Evolutionary conservation across 441 rosid species (phyloP).

Genomic region (Pelargonium myrrhifolium): DNA sequence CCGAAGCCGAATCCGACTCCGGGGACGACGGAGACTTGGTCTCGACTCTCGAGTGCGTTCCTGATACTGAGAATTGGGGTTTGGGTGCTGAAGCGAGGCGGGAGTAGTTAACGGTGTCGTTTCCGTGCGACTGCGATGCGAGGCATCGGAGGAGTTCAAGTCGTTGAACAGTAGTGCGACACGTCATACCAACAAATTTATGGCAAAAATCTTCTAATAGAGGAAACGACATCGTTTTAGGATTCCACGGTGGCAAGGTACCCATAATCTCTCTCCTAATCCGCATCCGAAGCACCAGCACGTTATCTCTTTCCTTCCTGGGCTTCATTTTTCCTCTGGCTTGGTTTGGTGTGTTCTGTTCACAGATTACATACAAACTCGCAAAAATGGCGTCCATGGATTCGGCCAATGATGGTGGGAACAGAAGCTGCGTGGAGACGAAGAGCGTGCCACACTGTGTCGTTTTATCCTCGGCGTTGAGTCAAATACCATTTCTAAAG

Average conservation of each 20-base stretch:
- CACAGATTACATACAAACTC: neutral
- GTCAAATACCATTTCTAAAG: neutral
- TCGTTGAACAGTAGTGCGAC: neutral
- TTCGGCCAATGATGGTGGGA: neutral
- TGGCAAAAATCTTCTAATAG: too few species aligned
- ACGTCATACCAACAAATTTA: neutral
- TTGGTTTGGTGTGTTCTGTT: neutral
- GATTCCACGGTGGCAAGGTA: too few species aligned
- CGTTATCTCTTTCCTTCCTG: too few species aligned
- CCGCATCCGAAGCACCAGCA: too few species aligned
- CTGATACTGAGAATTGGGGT: constrained; percentile 26
- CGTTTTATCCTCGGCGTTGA: neutral
- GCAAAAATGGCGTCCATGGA: neutral
- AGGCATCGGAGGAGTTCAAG: neutral
- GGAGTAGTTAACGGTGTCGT: constrained; percentile 26
- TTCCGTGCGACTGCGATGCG: neutral
- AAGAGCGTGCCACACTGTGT: constrained; percentile 5
- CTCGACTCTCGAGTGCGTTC: constrained; percentile 46
- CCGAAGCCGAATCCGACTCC: neutral
- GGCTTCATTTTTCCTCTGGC: neutral
- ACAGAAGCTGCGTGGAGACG: neutral
- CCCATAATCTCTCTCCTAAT: neutral
- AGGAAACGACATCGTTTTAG: too few species aligned
- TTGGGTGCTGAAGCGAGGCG: constrained; percentile 8
- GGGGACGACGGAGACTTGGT: constrained; percentile 24